Percentiles rank a stretch among this genome's conserved stretches.
These are phyloP conservation scores for Colletotrichum sp. DNA, from an alignment of 2,329 filamentous ascomycete species.

Conservation along the genomic window DNA sequence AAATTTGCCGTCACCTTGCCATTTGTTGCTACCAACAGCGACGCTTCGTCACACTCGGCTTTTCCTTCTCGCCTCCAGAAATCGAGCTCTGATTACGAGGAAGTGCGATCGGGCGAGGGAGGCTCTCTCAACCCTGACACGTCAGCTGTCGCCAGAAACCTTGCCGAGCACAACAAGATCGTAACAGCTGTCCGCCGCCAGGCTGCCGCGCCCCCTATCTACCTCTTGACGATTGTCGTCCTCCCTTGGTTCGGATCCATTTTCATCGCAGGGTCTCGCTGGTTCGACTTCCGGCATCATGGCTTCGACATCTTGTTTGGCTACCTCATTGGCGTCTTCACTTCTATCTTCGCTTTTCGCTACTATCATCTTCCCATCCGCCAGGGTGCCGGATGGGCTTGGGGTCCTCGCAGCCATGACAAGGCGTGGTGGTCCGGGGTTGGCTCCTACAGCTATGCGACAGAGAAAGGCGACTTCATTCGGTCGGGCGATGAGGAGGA, in stretches of 20 bases:
- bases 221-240: constrained; percentile 73
- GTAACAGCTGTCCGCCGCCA: constrained; percentile 67
- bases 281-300: constrained; percentile 87
- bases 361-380: constrained; percentile 85
- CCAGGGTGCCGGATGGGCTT: constrained; percentile 86
- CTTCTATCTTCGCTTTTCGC: constrained; percentile 77
- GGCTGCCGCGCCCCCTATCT: constrained; percentile 83
- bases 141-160: constrained; percentile 28
- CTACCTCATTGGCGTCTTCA: constrained; percentile 75
- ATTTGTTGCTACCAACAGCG: constrained; percentile 61
- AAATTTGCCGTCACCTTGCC: constrained; percentile 80
- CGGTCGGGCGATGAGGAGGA: constrained; percentile 34
- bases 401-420: constrained; percentile 76
- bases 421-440: constrained; percentile 82
- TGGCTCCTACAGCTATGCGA: constrained; percentile 63
- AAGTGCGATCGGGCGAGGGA: constrained; percentile 15
- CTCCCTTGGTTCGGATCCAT: constrained; percentile 76
- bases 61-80: constrained; percentile 73
- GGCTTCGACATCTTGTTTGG: constrained; percentile 93
- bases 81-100: constrained; percentile 43
- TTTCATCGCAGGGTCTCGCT: constrained; percentile 85
- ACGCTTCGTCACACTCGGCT: constrained; percentile 62
- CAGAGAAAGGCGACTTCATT: constrained; percentile 37
- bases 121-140: constrained; percentile 12
- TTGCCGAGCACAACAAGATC: constrained; percentile 38